Conservation (phyloP, 306 rosid genomes). For the Cercis canadensis region DNA sequence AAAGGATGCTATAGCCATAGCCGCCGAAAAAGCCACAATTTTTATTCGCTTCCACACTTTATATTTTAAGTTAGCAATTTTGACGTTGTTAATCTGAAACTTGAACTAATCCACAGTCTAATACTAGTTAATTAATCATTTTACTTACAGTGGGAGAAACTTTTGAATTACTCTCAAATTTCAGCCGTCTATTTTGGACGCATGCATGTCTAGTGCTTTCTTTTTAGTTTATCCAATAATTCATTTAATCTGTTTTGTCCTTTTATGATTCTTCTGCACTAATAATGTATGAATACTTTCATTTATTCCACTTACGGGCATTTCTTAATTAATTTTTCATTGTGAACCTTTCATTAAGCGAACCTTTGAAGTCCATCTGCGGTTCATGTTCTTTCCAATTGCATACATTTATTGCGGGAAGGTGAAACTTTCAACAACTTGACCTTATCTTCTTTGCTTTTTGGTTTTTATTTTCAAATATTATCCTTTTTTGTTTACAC, state of each 20-base stretch:
- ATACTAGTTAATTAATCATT: background rate
- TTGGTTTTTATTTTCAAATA: slow-evolving; percentile 28
- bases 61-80: too few species aligned
- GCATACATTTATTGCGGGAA: too few species aligned
- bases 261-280: background rate
- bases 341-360: too few species aligned
- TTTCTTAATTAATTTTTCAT: background rate
- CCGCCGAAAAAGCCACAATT: slow-evolving; percentile 22
- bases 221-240: background rate
- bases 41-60: slow-evolving; percentile 13
- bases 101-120: slow-evolving; percentile 1
- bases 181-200: slow-evolving; percentile 23
- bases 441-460: slow-evolving; percentile 25
- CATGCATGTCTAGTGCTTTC: slow-evolving; percentile 16
- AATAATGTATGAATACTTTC: slow-evolving; percentile 17
- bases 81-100: background rate
- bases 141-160: background rate
- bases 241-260: slow-evolving; percentile 18
- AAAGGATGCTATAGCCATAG: background rate
- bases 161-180: background rate
- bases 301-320: slow-evolving; percentile 4
- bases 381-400: too few species aligned
- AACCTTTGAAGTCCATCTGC: too few species aligned
- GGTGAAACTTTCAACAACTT: too few species aligned
- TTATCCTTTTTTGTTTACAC: slow-evolving; percentile 11